Conservation (phyloP, 345 rosid species). For the Ricinus communis region DNA sequence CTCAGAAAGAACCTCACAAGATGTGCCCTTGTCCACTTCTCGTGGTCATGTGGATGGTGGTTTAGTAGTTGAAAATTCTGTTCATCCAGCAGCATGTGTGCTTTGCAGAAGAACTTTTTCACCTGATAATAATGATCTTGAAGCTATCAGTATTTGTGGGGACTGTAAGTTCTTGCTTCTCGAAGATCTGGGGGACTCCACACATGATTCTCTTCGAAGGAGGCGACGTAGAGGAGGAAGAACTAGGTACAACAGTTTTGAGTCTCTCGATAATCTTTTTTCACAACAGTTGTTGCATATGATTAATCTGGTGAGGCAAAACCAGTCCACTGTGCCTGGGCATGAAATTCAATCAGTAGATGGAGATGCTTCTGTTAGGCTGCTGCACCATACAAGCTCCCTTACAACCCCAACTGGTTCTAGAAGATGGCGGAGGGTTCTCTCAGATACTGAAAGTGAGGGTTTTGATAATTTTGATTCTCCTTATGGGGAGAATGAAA, state of each 20-base stretch:
- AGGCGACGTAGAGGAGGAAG: slow-evolving; percentile 46
- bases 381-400: slow-evolving; percentile 42
- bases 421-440: slow-evolving; percentile 56
- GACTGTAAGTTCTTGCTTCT: slow-evolving; percentile 80
- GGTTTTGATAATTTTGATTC: slow-evolving; percentile 60
- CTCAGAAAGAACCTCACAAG: slow-evolving; percentile 23
- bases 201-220: slow-evolving; percentile 39
- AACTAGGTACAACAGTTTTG: slow-evolving; percentile 57
- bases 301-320: slow-evolving; percentile 53
- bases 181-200: slow-evolving; percentile 59
- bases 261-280: slow-evolving; percentile 54
- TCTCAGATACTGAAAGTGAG: slow-evolving; percentile 81
- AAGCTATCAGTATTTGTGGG: slow-evolving; percentile 51
- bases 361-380: slow-evolving; percentile 39
- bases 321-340: slow-evolving; percentile 41
- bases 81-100: slow-evolving; percentile 46
- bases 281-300: slow-evolving; percentile 57
- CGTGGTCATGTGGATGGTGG: slow-evolving; percentile 25
- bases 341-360: slow-evolving; percentile 44
- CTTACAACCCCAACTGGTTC: slow-evolving; percentile 59
- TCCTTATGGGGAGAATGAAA: slow-evolving; percentile 58
- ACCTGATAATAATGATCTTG: slow-evolving; percentile 52
- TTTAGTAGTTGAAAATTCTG: slow-evolving; percentile 28
- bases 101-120: slow-evolving; percentile 52
- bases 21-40: slow-evolving; percentile 7